Conservation (phyloP, 2,329 filamentous ascomycete genomes). For the Tympanopsis confertula region DNA sequence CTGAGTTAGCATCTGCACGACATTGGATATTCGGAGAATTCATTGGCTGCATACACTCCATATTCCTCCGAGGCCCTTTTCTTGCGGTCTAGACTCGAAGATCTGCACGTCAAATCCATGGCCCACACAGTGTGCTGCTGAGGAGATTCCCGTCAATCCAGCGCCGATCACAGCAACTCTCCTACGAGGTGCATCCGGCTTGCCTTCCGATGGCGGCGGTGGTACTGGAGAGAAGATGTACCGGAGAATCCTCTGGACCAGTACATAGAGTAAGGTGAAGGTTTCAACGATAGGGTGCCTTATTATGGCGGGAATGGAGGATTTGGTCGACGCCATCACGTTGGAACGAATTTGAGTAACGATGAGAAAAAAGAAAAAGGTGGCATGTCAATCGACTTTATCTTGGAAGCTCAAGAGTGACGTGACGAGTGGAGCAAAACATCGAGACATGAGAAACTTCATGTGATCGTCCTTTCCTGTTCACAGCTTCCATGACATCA, state of each 20-base stretch:
- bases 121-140: constrained; percentile 71
- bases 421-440: too few relatives aligned
- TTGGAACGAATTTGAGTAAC: background rate
- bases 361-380: background rate
- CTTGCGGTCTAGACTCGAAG: constrained; percentile 60
- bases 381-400: too few relatives aligned
- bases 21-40: background rate
- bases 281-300: background rate
- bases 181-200: background rate
- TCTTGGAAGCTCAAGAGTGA: too few relatives aligned
- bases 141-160: constrained; percentile 64
- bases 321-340: background rate
- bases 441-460: too few relatives aligned
- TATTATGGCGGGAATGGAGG: background rate
- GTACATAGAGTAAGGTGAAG: background rate
- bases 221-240: background rate
- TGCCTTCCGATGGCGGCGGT: background rate
- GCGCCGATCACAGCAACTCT: constrained; percentile 55
- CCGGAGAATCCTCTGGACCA: background rate
- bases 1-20: constrained; percentile 2
- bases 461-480: too few relatives aligned
- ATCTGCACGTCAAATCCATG: constrained; percentile 75
- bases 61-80: constrained; percentile 59
- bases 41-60: constrained; percentile 50
- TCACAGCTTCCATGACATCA: too few relatives aligned